Evolutionary conservation across 306 rosid genomes (phyloP).

Genomic region (Arachis hypogaea): DNA sequence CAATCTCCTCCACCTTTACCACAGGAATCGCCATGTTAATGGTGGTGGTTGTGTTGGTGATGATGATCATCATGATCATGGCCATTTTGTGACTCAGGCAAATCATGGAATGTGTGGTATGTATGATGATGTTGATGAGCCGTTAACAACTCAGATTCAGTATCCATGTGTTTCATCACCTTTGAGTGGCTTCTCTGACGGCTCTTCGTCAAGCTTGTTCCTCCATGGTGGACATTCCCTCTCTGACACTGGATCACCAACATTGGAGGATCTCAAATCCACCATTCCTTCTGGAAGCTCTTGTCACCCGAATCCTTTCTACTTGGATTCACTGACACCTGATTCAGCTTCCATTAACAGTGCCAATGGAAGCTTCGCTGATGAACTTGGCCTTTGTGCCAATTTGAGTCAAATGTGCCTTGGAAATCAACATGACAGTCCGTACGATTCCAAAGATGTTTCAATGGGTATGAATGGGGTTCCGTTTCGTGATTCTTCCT

Average conservation of each 20-base stretch:
- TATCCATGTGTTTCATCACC: constrained; percentile 52
- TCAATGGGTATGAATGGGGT: constrained; percentile 26
- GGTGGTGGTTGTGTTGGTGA: constrained; percentile 24
- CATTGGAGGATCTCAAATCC: constrained; percentile 56
- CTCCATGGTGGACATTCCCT: constrained; percentile 51
- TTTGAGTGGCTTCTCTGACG: constrained; percentile 55
- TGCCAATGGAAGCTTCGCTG: constrained; percentile 44
- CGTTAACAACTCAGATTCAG: constrained; percentile 41
- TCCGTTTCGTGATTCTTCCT: constrained; percentile 15
- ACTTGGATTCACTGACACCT: constrained; percentile 36
- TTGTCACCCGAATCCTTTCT: constrained; percentile 24
- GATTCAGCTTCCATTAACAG: constrained; percentile 40
- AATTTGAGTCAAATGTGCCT: constrained; percentile 49
- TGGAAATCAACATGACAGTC: constrained; percentile 38
- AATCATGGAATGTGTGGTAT: constrained; percentile 32
- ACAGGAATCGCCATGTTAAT: constrained; percentile 26
- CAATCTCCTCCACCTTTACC: constrained; percentile 33
- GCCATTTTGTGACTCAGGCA: constrained; percentile 17
- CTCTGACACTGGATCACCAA: constrained; percentile 62
- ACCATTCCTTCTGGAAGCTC: constrained; percentile 23
- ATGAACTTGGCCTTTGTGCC: constrained; percentile 49
- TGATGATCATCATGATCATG: constrained; percentile 10
- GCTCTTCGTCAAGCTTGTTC: constrained; percentile 61
- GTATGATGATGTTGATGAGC: constrained; percentile 41
- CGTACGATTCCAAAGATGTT: constrained; percentile 30